These are phyloP conservation scores for Capsaspora owczarzaki DNA, from an alignment of 78 protist species.

Conservation along the genomic window DNA sequence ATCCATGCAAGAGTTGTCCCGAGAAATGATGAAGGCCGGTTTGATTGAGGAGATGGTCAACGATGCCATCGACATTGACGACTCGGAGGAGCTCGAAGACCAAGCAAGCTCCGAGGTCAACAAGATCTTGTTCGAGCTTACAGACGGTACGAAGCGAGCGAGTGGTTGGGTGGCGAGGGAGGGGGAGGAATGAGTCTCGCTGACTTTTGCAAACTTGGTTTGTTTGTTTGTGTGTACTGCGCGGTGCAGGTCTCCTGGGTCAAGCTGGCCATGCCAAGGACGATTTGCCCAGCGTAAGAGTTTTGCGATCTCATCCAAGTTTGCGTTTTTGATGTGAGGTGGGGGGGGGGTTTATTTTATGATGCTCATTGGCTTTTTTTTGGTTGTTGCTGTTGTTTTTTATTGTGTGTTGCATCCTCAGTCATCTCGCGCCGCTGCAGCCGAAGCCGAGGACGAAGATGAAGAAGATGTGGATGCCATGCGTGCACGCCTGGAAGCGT, in stretches of 20 bases:
- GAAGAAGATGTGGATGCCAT: neutral
- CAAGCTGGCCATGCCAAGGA: neutral
- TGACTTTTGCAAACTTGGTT: neutral
- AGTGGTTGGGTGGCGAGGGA: neutral
- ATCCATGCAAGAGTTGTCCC: neutral
- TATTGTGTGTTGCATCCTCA: neutral
- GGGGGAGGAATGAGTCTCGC: no score
- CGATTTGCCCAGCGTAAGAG: neutral
- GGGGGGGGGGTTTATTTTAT: neutral
- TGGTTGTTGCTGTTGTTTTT: neutral
- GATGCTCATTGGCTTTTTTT: neutral
- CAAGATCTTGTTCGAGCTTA: neutral
- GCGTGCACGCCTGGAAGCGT: neutral
- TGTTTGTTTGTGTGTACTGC: neutral
- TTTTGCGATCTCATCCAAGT: neutral
- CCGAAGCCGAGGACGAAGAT: neutral
- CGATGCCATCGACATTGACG: neutral
- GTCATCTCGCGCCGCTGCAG: neutral
- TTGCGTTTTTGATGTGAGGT: neutral
- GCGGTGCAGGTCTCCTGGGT: neutral
- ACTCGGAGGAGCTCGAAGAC: neutral
- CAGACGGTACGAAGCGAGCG: neutral
- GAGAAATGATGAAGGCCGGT: slow-evolving; percentile 7
- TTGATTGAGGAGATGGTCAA: slow-evolving; percentile 2
- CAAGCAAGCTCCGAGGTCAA: neutral